Evolutionary conservation across 192 early-diverging fungal genomes (phyloP).

Genomic region (Umbelopsis vinacea): DNA sequence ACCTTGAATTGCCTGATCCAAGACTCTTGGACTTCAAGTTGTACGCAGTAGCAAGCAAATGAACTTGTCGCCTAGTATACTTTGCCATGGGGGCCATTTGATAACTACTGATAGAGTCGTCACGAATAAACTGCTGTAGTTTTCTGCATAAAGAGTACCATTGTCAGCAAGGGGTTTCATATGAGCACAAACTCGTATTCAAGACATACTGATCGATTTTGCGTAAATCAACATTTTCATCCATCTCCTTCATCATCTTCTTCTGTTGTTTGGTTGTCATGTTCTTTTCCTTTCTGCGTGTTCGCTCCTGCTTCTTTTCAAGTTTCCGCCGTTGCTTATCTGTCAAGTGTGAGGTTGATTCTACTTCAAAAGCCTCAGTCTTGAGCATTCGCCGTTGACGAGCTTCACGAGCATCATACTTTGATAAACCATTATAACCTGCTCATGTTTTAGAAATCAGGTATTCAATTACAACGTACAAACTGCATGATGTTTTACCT

Average conservation of each 20-base stretch:
- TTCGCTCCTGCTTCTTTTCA: constrained; percentile 12
- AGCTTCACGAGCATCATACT: constrained; percentile 17
- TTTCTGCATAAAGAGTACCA: not conserved
- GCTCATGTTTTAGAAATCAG: not conserved
- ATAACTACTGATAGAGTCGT: constrained; percentile 39
- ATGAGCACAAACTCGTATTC: not conserved
- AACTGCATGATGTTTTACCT: not conserved
- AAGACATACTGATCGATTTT: constrained; percentile 25
- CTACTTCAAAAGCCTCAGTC: constrained; percentile 8
- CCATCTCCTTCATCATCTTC: constrained; percentile 9
- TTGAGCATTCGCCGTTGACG: constrained; percentile 20
- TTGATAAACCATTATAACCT: constrained; percentile 10
- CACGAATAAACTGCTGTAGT: constrained; percentile 30
- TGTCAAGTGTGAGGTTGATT: not conserved
- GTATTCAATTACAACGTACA: not conserved
- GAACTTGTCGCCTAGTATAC: constrained; percentile 45
- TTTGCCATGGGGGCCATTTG: constrained; percentile 52
- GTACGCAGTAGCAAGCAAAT: constrained; percentile 49
- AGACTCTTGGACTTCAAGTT: constrained; percentile 50
- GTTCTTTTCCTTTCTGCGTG: constrained; percentile 7
- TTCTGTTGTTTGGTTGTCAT: constrained; percentile 16
- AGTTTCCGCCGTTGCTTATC: constrained; percentile 23
- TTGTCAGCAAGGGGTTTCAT: not conserved
- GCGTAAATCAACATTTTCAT: constrained; percentile 20
- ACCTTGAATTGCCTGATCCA: constrained; percentile 45